phyloP scores from a whole-genome alignment of 257 asterid species.

The Penstemon newberryi region DNA sequence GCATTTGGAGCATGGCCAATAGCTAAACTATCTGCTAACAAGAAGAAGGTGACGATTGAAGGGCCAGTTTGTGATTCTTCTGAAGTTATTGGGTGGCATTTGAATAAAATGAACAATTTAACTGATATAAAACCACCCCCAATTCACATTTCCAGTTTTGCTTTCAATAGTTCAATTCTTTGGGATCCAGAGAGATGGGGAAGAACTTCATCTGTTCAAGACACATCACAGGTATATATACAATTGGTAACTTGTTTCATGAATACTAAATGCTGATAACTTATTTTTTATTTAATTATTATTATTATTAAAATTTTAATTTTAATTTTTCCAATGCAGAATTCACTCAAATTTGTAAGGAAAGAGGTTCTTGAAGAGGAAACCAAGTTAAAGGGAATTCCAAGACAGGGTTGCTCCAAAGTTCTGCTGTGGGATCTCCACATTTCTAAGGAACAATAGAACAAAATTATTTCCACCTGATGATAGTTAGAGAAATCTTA shows the following conservation, averaged over 20 bases:
- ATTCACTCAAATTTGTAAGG: constrained; percentile 67
- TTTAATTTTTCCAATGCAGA: constrained; percentile 42
- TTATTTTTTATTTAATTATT: not conserved
- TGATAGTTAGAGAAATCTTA: not conserved
- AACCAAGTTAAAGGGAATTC: constrained; percentile 76
- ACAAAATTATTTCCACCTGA: not conserved
- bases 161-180: constrained; percentile 85
- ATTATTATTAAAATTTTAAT: not conserved
- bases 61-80: constrained; percentile 82
- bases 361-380: constrained; percentile 91
- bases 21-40: constrained; percentile 63
- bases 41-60: constrained; percentile 53
- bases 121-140: constrained; percentile 44
- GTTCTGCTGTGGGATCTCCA: constrained; percentile 70
- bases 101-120: constrained; percentile 55
- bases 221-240: constrained; percentile 61
- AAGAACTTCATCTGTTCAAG: constrained; percentile 71
- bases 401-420: constrained; percentile 66
- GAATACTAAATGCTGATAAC: not conserved
- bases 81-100: constrained; percentile 88
- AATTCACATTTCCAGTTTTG: constrained; percentile 76
- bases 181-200: constrained; percentile 99
- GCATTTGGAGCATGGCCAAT: constrained; percentile 89
- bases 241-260: not conserved
- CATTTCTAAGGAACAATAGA: constrained; percentile 26